Base-by-base conservation (phyloP, 768 basidiomycete genomes). In the Podaxis sp. region DNA sequence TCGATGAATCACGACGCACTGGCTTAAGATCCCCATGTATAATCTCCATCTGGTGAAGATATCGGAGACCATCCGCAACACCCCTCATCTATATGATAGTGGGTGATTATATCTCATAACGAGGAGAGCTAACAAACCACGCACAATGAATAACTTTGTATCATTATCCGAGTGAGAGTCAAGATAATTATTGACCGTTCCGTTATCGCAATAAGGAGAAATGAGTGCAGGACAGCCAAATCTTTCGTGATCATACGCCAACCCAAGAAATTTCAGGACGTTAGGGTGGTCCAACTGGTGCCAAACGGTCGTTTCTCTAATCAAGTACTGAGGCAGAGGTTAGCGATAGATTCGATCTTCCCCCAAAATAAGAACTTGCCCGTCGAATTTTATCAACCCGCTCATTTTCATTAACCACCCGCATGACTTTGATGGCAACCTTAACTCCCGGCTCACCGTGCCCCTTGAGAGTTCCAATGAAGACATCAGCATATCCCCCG, bases 191-290 rank as follows among this genome's bases (percentile, higher is more conserved):
- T 25, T 40, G 27, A 54, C 46, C 1, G 59, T 53, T 21, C 40
- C 53, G 4, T 46, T 60, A 10, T 53, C 25, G 44, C 56, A 57
- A 23, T 44, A 57, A n/a, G 44, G 51, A 23, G 59, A 35, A 7
- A 60, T 42, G 32, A 60, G 51, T n/a, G 50, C 51, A 23, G 59
- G 50, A 36, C 36, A 25, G 32, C 28, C n/a, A 25, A 21, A 28
- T 32, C 40, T 50, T 32, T n/a, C 37, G 50, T n/a, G 16, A 27
- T 53, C 51, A 5, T 25, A 23, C 7, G 37, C 62, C 4, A 68
- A 25, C 11, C 67, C 67, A 16, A 68, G 55, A 56, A 68, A 64
- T 52, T 60, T 56, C 16, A 68, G 60, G 13, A 67, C 59, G 46
- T 67, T 64, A 3, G 58, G 63, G 58, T 67, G 63, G 18, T 63